Percentiles rank a stretch among this genome's conserved stretches.
These are phyloP conservation scores for Purshia tridentata DNA, from an alignment of 306 rosid genomes.

Conservation along the genomic window DNA sequence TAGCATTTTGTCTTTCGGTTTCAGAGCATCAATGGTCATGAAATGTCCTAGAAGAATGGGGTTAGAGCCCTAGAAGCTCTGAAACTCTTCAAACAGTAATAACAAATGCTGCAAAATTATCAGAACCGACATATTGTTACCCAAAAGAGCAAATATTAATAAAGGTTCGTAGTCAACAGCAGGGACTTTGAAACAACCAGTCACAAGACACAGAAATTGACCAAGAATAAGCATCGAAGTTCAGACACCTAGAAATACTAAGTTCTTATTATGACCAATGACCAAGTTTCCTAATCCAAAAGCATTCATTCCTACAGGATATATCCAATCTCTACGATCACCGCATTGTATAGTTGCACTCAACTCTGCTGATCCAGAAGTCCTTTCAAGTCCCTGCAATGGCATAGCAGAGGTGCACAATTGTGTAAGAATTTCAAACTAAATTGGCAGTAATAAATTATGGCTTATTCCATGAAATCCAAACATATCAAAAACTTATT, in stretches of 20 bases:
- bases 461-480: background rate
- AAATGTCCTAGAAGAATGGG: background rate
- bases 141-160: background rate
- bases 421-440: slow-evolving; percentile 11
- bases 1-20: background rate
- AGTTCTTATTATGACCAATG: slow-evolving; percentile 9
- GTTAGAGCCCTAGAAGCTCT: background rate
- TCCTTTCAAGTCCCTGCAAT: slow-evolving; percentile 77
- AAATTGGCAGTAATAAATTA: slow-evolving; percentile 9
- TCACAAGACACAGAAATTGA: background rate
- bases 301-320: slow-evolving; percentile 15
- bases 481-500: slow-evolving; percentile 8
- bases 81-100: background rate
- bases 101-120: slow-evolving; percentile 2
- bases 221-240: background rate
- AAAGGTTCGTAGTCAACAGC: background rate
- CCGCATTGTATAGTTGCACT: slow-evolving; percentile 27
- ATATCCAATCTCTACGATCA: slow-evolving; percentile 25
- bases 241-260: slow-evolving; percentile 2
- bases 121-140: background rate
- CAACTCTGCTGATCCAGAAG: slow-evolving; percentile 41
- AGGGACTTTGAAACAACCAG: background rate
- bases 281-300: slow-evolving; percentile 6
- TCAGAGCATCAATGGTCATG: background rate
- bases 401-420: slow-evolving; percentile 26